Conservation (phyloP, 257 asterid species). For the Buddleja alternifolia region DNA sequence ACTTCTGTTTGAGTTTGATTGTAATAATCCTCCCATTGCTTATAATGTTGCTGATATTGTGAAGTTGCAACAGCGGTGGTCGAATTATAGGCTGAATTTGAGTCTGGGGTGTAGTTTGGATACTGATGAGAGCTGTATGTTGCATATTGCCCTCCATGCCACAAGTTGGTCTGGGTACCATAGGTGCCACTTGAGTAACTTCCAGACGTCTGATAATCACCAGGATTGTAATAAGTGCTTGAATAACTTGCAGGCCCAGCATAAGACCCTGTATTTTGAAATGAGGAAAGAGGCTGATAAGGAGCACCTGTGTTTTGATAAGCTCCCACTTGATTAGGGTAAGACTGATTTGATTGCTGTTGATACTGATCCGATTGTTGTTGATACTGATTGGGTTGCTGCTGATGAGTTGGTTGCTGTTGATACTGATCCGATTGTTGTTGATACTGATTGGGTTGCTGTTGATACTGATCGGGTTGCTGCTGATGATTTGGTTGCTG, state of each 20-base stretch:
- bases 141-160: slow-evolving; percentile 88
- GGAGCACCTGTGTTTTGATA: slow-evolving; percentile 99
- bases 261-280: slow-evolving; percentile 99
- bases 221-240: slow-evolving; percentile 99
- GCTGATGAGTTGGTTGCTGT: slow-evolving; percentile 42
- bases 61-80: slow-evolving; percentile 56
- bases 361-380: slow-evolving; percentile 46
- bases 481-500: slow-evolving; percentile 31
- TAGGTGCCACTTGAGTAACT: slow-evolving; percentile 79
- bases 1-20: slow-evolving; percentile 89
- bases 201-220: slow-evolving; percentile 99
- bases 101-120: slow-evolving; percentile 70
- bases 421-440: slow-evolving; percentile 39
- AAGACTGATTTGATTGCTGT: slow-evolving; percentile 71
- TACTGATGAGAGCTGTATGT: slow-evolving; percentile 72
- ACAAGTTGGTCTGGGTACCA: slow-evolving; percentile 68
- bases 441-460: slow-evolving; percentile 29
- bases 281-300: slow-evolving; percentile 99
- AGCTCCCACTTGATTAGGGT: slow-evolving; percentile 74
- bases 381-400: slow-evolving; percentile 38
- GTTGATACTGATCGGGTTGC: slow-evolving; percentile 31
- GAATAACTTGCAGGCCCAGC: slow-evolving; percentile 99
- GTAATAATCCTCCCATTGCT: slow-evolving; percentile 94
- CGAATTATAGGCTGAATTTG: slow-evolving; percentile 77
- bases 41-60: slow-evolving; percentile 77